phyloP scores from a whole-genome alignment of 352 stramenopile genomes.

The Globisporangium radiosum region DNA sequence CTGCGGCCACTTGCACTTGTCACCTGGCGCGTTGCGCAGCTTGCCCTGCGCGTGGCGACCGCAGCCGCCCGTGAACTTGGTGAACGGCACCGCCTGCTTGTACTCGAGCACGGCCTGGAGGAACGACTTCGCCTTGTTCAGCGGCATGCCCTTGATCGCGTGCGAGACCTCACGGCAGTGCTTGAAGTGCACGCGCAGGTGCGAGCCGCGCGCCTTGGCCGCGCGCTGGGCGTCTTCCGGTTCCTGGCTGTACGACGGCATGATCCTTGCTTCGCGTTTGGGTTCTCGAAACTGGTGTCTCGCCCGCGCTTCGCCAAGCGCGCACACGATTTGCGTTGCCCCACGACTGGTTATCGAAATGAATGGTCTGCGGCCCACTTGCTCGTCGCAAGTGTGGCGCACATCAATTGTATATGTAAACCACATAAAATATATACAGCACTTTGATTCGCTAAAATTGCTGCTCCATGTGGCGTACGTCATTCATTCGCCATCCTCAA shows the following conservation, averaged over 20 bases:
- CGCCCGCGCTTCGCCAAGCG: neutral
- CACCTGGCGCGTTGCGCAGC: constrained; percentile 89
- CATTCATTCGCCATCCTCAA: neutral
- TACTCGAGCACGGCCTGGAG: constrained; percentile 95
- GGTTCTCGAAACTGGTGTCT: constrained; percentile 51
- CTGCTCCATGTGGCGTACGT: neutral
- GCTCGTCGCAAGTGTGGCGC: constrained; percentile 5
- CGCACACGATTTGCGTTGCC: neutral
- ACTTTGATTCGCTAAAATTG: too few relatives aligned
- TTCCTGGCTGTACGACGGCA: constrained; percentile 88
- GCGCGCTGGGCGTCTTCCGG: constrained; percentile 84
- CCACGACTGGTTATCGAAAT: constrained; percentile 20
- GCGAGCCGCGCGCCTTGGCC: constrained; percentile 93
- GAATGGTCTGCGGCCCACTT: constrained; percentile 11
- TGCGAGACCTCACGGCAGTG: constrained; percentile 98
- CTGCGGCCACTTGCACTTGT: constrained; percentile 98
- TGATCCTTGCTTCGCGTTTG: constrained; percentile 74
- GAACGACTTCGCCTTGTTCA: constrained; percentile 94
- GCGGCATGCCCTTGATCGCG: constrained; percentile 96
- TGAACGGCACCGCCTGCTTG: constrained; percentile 98
- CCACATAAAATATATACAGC: too few relatives aligned
- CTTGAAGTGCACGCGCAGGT: constrained; percentile 99
- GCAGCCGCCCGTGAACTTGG: constrained; percentile 97
- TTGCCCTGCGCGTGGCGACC: constrained; percentile 97
- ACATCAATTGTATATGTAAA: neutral